phyloP scores from a whole-genome alignment of 805 yeast genomes.

The Candida mattraensis region DNA sequence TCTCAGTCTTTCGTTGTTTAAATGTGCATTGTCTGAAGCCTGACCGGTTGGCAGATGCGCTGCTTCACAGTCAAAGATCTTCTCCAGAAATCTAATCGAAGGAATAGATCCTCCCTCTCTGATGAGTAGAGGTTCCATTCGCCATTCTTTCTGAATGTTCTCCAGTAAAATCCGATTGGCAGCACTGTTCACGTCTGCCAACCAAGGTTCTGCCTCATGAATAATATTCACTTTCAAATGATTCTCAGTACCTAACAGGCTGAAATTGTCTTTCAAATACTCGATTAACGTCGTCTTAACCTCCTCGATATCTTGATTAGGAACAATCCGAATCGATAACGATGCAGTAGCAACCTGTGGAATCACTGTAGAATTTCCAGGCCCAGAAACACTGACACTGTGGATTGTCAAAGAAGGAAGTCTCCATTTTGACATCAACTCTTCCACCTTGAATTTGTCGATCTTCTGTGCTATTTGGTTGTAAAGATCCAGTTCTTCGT shows the following conservation, averaged over 20 bases:
- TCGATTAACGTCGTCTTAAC: slow-evolving; percentile 51
- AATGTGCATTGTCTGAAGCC: slow-evolving; percentile 90
- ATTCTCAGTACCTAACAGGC: slow-evolving; percentile 56
- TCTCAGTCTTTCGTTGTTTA: slow-evolving; percentile 81
- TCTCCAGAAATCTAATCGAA: slow-evolving; percentile 80
- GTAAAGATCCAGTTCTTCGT: slow-evolving; percentile 60
- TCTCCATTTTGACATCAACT: slow-evolving; percentile 81
- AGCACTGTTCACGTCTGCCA: slow-evolving; percentile 78
- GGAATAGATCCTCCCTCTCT: slow-evolving; percentile 99
- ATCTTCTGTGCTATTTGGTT: slow-evolving; percentile 53
- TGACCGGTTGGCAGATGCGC: slow-evolving; percentile 98
- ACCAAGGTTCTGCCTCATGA: slow-evolving; percentile 95
- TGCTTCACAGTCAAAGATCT: slow-evolving; percentile 80
- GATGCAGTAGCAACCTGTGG: slow-evolving; percentile 78
- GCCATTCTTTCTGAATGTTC: slow-evolving; percentile 74
- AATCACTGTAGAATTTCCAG: slow-evolving; percentile 85
- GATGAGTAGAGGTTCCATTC: slow-evolving; percentile 74
- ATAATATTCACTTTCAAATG: slow-evolving; percentile 57
- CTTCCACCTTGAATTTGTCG: slow-evolving; percentile 35
- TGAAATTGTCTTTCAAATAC: slow-evolving; percentile 50
- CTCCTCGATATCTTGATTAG: slow-evolving; percentile 70
- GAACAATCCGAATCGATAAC: slow-evolving; percentile 83
- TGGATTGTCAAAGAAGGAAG: slow-evolving; percentile 88
- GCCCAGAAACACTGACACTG: slow-evolving; percentile 82
- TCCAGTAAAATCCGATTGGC: slow-evolving; percentile 67